Evolutionary conservation across 2,329 filamentous ascomycete species (phyloP), one percentile per base, ranked within the genome.

Genomic region (Pseudogymnoascus sp.): DNA sequence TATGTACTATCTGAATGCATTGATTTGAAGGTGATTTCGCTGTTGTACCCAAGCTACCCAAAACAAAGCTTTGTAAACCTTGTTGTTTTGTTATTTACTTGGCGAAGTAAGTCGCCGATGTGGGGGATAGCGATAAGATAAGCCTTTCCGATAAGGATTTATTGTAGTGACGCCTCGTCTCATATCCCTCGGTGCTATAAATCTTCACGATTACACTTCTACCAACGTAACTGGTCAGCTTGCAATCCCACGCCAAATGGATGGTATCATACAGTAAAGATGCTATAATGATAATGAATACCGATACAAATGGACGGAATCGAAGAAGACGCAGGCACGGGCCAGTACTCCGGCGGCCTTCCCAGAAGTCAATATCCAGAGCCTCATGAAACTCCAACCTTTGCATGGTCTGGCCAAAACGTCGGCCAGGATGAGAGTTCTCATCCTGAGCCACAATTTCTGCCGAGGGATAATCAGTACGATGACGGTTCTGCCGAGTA

Each of bases 61-160:
- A 33, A 33, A 33, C 17, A 57, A 13, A 19, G 5, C 3, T 57
- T 13, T 15, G 28, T 57, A 57, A 3, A 33, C 28, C 13, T 6
- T n/a, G 28, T 33, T 28, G n/a, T 33, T 57, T 57, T 33, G 21
- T 33, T 21, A 57, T 57, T n/a, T 1, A 57, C n/a, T 33, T 57
- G n/a, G 21, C 13, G 11, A 4, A 31, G 13, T 33, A 31, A 31
- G n/a, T 17, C 19, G 19, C 21, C 42, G 19, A 53, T 57, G 28
- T 57, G 50, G 50, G 50, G 50, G 50, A 57, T 57, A 57, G 28
- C 50, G 50, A 57, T 57, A 57, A 57, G 50, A 57, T 57, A 57
- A 57, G 50, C 23, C 26, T 53, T 28, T 17, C 15, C 6, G 44
- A 57, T 57, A 57, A 57, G 50, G 28, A 57, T 57, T 57, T 57